A percentile compares a stretch with the other conserved stretches of the same genome.
Evolutionary conservation across 1,284 basidiomycete genomes (phyloP).

Genomic region (Volvariella volvacea): DNA sequence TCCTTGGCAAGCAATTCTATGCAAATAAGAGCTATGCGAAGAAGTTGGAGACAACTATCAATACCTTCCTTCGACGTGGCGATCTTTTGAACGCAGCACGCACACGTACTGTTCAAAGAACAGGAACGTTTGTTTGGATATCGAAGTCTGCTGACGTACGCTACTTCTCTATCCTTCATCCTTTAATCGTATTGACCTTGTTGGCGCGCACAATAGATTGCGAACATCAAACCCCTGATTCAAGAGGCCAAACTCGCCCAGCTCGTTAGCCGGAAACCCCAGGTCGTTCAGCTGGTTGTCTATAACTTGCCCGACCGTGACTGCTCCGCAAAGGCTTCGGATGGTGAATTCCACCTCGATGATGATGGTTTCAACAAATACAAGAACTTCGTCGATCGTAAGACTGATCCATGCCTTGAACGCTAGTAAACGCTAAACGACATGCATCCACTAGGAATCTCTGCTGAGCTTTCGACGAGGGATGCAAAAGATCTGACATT

Average conservation of each 20-base stretch:
- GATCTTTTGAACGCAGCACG: constrained; percentile 14
- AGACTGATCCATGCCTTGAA: not conserved
- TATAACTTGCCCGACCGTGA: constrained; percentile 27
- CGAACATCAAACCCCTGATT: constrained; percentile 8
- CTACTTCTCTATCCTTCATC: not conserved
- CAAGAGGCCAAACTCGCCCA: constrained; percentile 12
- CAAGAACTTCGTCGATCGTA: constrained; percentile 34
- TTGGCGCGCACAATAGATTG: constrained; percentile 10
- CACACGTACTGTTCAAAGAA: constrained; percentile 12
- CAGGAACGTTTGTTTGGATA: constrained; percentile 16
- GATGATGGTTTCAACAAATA: constrained; percentile 33
- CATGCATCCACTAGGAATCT: constrained; percentile 24
- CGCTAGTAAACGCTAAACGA: not conserved
- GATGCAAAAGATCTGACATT: constrained; percentile 26
- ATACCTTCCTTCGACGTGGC: constrained; percentile 12
- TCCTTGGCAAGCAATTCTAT: constrained; percentile 11
- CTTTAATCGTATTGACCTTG: no score
- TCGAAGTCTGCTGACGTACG: constrained; percentile 8
- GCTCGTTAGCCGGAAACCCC: no score
- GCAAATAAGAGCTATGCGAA: no score
- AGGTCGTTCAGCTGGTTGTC: no score
- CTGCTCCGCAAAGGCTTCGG: constrained; percentile 39
- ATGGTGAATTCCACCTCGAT: constrained; percentile 35
- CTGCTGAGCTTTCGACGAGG: constrained; percentile 9
- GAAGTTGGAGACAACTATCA: constrained; percentile 14